Evolutionary conservation across 345 rosid genomes (phyloP), one percentile per base, ranked within the genome.

Genomic region (Excoecaria agallocha): DNA sequence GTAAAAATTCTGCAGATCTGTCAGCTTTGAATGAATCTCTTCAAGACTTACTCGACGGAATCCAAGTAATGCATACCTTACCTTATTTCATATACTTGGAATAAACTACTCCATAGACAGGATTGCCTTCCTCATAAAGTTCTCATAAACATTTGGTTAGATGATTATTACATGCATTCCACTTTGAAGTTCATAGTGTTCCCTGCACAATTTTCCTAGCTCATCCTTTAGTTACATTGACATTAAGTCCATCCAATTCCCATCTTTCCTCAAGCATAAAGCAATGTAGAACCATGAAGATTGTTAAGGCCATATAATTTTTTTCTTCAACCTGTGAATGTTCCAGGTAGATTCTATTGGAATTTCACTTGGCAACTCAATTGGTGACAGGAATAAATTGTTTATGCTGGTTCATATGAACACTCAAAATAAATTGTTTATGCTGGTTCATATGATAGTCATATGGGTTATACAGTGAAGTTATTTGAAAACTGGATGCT

Each of bases 21-120:
- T 84, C 78, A 24, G 88, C 93, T 63, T 80, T 96, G 66, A 95
- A 96, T 85, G 94, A 90, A 77, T 87, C 98, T 80, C 97, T 96
- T 73, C 98, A 90, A 84, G 98, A 93, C 75, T 85, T 96, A 84
- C 99, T 96, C 45, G 91, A 96, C 78, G 99, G 99, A 77, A 96
- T 93, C 79, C 99, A 96, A 81, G 98, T 93, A 78, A 85, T 74
- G 24, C 60, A 62, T 43, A 56, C 45, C 12, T 58, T 65, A 4
- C 54, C 16, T 35, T 57, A 50, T 10, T 46, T 46, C 69, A 19
- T 46, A 38, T 12, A 19, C 19, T n/a, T 35, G 24, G n/a, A 56
- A 62, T 62, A 20, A 38, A 55, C 19, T 37, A 16, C 19, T 30
- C 35, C 20, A 41, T 17, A 37, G n/a, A 62, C 39, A 37, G 67